Evolutionary conservation across 78 protist genomes (phyloP).

Genomic region (Speleostelium caveatum): DNA sequence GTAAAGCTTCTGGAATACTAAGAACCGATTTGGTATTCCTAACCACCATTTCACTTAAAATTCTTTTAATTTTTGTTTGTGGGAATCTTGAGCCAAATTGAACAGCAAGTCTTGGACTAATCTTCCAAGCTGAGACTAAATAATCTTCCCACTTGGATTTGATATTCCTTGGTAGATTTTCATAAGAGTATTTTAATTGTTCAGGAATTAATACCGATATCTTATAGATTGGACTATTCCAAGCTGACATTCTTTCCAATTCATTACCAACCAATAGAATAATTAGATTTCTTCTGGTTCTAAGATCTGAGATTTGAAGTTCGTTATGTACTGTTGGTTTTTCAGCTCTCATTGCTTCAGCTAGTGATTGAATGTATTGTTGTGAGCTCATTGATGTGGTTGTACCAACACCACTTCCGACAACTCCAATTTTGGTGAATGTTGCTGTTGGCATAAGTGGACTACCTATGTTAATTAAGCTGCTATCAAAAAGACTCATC

Average conservation of each 20-base stretch:
- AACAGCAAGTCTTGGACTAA: slow-evolving; percentile 61
- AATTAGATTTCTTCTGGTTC: slow-evolving; percentile 52
- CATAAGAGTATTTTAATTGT: slow-evolving; percentile 52
- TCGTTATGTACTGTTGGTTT: slow-evolving; percentile 11
- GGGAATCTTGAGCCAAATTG: slow-evolving; percentile 72
- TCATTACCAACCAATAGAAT: slow-evolving; percentile 82
- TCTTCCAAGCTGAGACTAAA: slow-evolving; percentile 74
- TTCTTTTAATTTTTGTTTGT: slow-evolving; percentile 26
- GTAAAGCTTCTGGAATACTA: slow-evolving; percentile 80
- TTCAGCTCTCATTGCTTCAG: slow-evolving; percentile 6
- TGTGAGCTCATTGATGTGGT: slow-evolving; percentile 3
- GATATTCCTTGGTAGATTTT: slow-evolving; percentile 43
- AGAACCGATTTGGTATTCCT: slow-evolving; percentile 65
- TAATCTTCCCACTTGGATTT: slow-evolving; percentile 72
- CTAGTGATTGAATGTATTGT: slow-evolving; percentile 19
- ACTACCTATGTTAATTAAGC: not conserved
- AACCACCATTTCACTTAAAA: slow-evolving; percentile 68
- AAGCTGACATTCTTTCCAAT: slow-evolving; percentile 84
- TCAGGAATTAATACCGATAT: slow-evolving; percentile 51
- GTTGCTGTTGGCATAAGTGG: not conserved
- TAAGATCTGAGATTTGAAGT: slow-evolving; percentile 4
- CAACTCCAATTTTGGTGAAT: slow-evolving; percentile 37
- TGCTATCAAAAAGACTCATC: not conserved
- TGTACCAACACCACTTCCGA: slow-evolving; percentile 79
- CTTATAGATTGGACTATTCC: slow-evolving; percentile 84